Conservation (phyloP, 1,284 basidiomycete species). For the Schizophyllum amplum region DNA sequence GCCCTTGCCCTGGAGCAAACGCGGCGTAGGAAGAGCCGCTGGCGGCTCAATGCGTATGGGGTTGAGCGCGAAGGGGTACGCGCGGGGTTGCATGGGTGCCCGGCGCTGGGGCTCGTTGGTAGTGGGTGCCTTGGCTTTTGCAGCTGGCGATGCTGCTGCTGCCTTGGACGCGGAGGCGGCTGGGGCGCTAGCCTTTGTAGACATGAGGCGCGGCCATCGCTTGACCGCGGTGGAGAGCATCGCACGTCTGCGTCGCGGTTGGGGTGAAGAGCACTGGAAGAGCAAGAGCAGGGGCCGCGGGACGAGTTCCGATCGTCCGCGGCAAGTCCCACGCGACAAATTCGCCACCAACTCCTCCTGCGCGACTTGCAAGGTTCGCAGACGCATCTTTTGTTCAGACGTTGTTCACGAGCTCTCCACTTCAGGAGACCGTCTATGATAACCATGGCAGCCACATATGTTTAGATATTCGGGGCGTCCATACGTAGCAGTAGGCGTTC, state of each 20-base stretch:
- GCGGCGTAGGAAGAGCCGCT: slow-evolving; percentile 27
- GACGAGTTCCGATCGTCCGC: not conserved
- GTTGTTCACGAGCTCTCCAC: no score
- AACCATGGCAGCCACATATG: no score
- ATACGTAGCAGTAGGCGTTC: not conserved
- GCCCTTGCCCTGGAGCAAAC: slow-evolving; percentile 57
- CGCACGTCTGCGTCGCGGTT: not conserved
- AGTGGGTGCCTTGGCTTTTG: not conserved
- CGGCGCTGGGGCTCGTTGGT: not conserved
- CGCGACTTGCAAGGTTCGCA: no score
- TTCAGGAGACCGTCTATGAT: no score
- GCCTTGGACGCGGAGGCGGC: not conserved
- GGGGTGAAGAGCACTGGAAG: no score
- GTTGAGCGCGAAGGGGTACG: slow-evolving; percentile 66
- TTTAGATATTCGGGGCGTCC: no score
- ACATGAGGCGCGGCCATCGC: not conserved
- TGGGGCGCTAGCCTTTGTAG: not conserved
- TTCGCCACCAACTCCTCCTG: no score
- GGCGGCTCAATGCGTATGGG: slow-evolving; percentile 38
- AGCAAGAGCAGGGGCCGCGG: not conserved
- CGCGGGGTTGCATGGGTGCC: slow-evolving; percentile 1
- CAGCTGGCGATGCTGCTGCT: not conserved
- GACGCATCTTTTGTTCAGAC: no score
- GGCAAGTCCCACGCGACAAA: not conserved
- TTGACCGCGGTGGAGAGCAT: not conserved